Evolutionary conservation across 2,329 filamentous ascomycete species (phyloP).

Genomic region (Nemania serpens): DNA sequence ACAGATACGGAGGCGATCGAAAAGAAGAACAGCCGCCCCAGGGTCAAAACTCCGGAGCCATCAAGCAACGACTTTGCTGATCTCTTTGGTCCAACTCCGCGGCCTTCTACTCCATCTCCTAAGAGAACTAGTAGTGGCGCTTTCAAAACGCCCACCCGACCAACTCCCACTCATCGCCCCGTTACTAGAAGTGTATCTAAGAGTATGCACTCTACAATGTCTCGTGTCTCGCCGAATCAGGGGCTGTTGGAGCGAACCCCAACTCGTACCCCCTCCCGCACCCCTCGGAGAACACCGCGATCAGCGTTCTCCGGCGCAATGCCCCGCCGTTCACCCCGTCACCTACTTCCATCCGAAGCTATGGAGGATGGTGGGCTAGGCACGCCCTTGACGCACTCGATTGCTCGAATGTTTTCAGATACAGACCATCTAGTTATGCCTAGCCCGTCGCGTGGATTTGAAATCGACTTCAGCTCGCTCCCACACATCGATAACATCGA

Average conservation of each 20-base stretch:
- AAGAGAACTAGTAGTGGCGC: constrained; percentile 51
- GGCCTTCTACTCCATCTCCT: constrained; percentile 59
- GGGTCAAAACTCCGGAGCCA: constrained; percentile 44
- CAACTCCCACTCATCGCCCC: constrained; percentile 64
- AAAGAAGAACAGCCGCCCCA: constrained; percentile 50
- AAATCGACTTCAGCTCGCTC: constrained; percentile 51
- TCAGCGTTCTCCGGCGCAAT: constrained; percentile 28
- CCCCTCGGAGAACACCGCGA: constrained; percentile 46
- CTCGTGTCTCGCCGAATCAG: constrained; percentile 51
- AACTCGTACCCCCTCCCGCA: constrained; percentile 49
- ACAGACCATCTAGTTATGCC: constrained; percentile 51
- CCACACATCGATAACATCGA: constrained; percentile 44
- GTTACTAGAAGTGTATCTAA: constrained; percentile 65
- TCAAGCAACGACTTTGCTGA: constrained; percentile 50
- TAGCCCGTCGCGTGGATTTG: constrained; percentile 45
- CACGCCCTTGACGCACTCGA: constrained; percentile 43
- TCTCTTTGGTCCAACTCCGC: constrained; percentile 67
- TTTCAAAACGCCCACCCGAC: constrained; percentile 67
- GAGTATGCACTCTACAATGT: constrained; percentile 55
- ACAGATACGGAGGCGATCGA: constrained; percentile 43
- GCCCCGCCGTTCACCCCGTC: constrained; percentile 46
- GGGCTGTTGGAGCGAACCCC: constrained; percentile 55
- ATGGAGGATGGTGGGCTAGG: constrained; percentile 28
- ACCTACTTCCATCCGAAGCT: constrained; percentile 33
- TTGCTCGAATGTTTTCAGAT: constrained; percentile 68